phyloP scores from a whole-genome alignment of 192 early-diverging fungal species.

The Kappamyces sp. region DNA sequence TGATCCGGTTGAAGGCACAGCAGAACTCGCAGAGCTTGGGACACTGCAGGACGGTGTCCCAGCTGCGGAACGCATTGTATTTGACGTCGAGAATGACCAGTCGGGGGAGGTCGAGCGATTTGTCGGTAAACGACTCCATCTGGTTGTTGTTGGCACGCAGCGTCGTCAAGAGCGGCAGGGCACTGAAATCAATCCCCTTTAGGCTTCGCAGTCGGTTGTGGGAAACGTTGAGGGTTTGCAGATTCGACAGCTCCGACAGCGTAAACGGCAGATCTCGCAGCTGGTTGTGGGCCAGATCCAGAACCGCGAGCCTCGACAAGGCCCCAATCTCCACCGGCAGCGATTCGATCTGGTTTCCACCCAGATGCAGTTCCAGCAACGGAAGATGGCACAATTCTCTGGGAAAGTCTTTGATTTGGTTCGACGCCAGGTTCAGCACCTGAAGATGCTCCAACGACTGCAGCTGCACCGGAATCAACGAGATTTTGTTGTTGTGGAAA shows the following conservation, averaged over 20 bases:
- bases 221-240: conserved; percentile 30
- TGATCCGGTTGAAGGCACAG: conserved; percentile 19
- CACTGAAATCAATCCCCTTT: conserved; percentile 5
- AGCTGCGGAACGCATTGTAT: conserved; percentile 20
- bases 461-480: conserved; percentile 26
- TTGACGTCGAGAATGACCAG: conserved; percentile 23
- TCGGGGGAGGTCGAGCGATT: conserved; percentile 12
- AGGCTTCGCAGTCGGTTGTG: conserved; percentile 26
- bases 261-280: conserved; percentile 12
- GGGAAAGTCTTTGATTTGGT: conserved; percentile 23
- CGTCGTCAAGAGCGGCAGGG: neutral
- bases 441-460: conserved; percentile 13
- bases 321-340: conserved; percentile 12
- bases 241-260: conserved; percentile 9
- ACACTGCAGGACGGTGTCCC: conserved; percentile 13
- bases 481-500: conserved; percentile 37
- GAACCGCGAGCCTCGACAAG: conserved; percentile 16
- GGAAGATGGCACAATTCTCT: conserved; percentile 16
- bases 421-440: conserved; percentile 32
- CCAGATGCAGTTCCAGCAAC: conserved; percentile 26
- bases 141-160: conserved; percentile 10
- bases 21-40: conserved; percentile 17
- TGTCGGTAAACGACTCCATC: too few relatives aligned
- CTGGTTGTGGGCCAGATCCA: conserved; percentile 21
- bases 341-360: conserved; percentile 24